A percentile compares a stretch with the other conserved stretches of the same genome.
Evolutionary conservation across 495 filamentous ascomycete species (phyloP).

Genomic region (Daldinia bambusicola): DNA sequence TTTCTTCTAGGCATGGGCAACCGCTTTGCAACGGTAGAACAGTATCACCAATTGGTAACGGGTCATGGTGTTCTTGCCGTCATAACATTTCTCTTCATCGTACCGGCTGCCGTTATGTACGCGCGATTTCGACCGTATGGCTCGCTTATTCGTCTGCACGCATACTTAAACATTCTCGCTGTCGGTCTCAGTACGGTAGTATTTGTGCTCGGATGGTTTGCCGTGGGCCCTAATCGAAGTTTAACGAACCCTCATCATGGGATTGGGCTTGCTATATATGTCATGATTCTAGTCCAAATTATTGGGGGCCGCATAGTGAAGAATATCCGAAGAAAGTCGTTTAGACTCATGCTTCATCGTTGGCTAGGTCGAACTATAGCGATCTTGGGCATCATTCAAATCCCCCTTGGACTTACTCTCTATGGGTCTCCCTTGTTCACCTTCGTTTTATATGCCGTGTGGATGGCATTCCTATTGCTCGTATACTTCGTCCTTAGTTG

Average conservation of each 20-base stretch:
- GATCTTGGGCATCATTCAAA: constrained; percentile 84
- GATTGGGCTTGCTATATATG: constrained; percentile 91
- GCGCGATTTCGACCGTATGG: constrained; percentile 76
- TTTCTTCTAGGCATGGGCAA: constrained; percentile 82
- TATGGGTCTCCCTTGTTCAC: constrained; percentile 87
- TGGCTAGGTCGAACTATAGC: constrained; percentile 84
- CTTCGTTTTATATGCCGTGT: constrained; percentile 86
- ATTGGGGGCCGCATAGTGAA: constrained; percentile 79
- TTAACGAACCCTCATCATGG: constrained; percentile 95
- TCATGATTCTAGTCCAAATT: constrained; percentile 81
- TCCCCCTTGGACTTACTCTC: constrained; percentile 88
- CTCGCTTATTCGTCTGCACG: constrained; percentile 77
- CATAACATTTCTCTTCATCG: constrained; percentile 85
- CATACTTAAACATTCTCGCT: constrained; percentile 86
- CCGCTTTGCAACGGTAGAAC: constrained; percentile 76
- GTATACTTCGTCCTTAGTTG: constrained; percentile 80
- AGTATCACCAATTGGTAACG: constrained; percentile 82
- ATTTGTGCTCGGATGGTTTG: constrained; percentile 80
- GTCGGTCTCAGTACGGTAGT: constrained; percentile 75
- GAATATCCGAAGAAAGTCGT: constrained; percentile 65
- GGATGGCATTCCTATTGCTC: constrained; percentile 71
- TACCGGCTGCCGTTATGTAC: constrained; percentile 80
- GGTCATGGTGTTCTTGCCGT: constrained; percentile 87
- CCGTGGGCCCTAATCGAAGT: constrained; percentile 78
- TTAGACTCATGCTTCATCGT: constrained; percentile 84